Conservation (phyloP, 805 yeast genomes). For the Yamadazyma ubonensis region DNA sequence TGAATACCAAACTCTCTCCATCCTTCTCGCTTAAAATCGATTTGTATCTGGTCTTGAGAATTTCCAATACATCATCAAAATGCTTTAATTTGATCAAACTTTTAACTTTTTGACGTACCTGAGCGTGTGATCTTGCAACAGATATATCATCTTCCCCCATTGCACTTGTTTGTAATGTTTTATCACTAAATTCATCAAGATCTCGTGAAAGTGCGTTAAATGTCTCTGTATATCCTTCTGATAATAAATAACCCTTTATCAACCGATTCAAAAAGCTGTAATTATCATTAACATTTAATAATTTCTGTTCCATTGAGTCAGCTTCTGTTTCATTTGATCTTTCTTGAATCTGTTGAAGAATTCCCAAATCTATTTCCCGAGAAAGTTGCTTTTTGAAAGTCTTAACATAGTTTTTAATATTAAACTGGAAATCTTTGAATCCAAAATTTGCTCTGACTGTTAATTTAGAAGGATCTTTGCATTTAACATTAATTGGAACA, state of each 20-base stretch:
- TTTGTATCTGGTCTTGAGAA: constrained; percentile 22
- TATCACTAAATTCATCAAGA: constrained; percentile 20
- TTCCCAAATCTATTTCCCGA: constrained; percentile 18
- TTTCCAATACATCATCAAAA: constrained; percentile 24
- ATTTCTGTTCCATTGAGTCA: constrained; percentile 16
- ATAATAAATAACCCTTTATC: constrained; percentile 38
- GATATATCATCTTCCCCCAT: constrained; percentile 1
- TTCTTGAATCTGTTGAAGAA: constrained; percentile 21
- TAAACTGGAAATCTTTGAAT: constrained; percentile 55
- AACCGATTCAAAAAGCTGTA: constrained; percentile 28
- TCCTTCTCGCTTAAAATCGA: constrained; percentile 13
- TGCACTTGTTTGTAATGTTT: background rate
- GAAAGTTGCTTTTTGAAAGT: constrained; percentile 39
- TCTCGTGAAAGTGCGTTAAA: constrained; percentile 34
- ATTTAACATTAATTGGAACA: constrained; percentile 29
- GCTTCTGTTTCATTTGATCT: background rate
- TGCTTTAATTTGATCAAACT: constrained; percentile 21
- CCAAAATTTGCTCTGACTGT: constrained; percentile 55
- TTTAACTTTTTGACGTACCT: constrained; percentile 25
- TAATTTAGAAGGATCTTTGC: constrained; percentile 18
- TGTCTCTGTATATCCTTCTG: constrained; percentile 39
- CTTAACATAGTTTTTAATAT: constrained; percentile 54
- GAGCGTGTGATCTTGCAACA: constrained; percentile 22
- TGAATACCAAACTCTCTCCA: constrained; percentile 20
- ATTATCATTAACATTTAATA: constrained; percentile 27